Percentiles rank a stretch among this genome's conserved stretches.
phyloP scores from a whole-genome alignment of 768 basidiomycete genomes.

The Tylopilus felleus region DNA sequence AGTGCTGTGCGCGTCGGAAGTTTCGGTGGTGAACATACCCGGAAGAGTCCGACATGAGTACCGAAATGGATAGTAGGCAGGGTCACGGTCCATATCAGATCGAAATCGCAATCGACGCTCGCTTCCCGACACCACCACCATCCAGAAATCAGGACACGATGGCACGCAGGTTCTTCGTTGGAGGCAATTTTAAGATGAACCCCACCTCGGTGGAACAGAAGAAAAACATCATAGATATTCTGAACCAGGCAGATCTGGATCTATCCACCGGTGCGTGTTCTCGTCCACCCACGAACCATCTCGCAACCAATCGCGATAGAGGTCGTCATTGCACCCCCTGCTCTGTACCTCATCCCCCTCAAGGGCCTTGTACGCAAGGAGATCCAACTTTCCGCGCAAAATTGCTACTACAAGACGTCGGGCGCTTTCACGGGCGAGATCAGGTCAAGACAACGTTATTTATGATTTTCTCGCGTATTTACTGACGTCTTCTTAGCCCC shows the following conservation, averaged over 20 bases:
- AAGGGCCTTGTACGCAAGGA: constrained; percentile 59
- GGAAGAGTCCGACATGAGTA: neutral
- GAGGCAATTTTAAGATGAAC: constrained; percentile 99
- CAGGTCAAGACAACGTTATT: constrained; percentile 49
- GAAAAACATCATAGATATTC: constrained; percentile 55
- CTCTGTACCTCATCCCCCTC: constrained; percentile 81
- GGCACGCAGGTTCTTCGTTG: constrained; percentile 89
- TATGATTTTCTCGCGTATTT: neutral
- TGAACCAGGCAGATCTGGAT: constrained; percentile 83
- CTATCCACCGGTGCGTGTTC: constrained; percentile 59
- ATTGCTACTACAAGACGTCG: constrained; percentile 76
- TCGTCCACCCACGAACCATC: neutral
- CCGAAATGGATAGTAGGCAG: neutral
- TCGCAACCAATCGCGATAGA: constrained; percentile 45
- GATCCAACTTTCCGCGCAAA: constrained; percentile 85
- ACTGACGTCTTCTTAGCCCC: constrained; percentile 46
- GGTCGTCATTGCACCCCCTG: constrained; percentile 90
- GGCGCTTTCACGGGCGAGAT: constrained; percentile 98
- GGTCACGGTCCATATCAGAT: neutral
- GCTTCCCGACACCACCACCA: neutral
- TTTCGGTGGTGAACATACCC: too few relatives aligned
- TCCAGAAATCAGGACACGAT: constrained; percentile 33
- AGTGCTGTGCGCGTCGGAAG: too few relatives aligned
- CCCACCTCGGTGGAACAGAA: constrained; percentile 64
- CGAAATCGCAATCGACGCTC: neutral